Evolutionary conservation across 2,329 filamentous ascomycete species (phyloP).

Genomic region (Chlorencoelia australis): DNA sequence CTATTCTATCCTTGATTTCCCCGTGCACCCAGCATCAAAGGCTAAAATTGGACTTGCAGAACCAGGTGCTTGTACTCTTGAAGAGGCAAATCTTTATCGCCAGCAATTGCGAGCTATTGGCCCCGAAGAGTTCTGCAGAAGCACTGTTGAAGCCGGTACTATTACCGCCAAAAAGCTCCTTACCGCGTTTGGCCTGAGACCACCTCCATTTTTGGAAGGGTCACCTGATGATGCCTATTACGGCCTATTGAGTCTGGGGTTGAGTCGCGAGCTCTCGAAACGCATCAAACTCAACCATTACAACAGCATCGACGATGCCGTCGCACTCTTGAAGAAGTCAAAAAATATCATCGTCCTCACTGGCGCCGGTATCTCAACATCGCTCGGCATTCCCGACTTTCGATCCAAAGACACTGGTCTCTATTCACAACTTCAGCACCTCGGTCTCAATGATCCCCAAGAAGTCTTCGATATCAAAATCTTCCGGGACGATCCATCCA

Average conservation of each 20-base stretch:
- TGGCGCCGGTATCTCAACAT: slow-evolving; percentile 92
- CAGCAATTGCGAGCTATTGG: slow-evolving; percentile 65
- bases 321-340: slow-evolving; percentile 59
- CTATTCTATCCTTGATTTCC: slow-evolving; percentile 11
- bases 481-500: slow-evolving; percentile 75
- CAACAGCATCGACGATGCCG: slow-evolving; percentile 84
- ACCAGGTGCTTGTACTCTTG: slow-evolving; percentile 43
- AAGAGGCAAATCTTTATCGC: slow-evolving; percentile 60
- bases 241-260: slow-evolving; percentile 62
- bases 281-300: slow-evolving; percentile 69
- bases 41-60: slow-evolving; percentile 20
- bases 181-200: slow-evolving; percentile 72
- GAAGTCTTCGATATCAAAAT: slow-evolving; percentile 89
- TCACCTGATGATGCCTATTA: slow-evolving; percentile 66
- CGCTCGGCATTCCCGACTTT: slow-evolving; percentile 93
- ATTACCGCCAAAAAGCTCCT: slow-evolving; percentile 76
- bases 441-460: slow-evolving; percentile 72
- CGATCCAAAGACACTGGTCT: slow-evolving; percentile 87
- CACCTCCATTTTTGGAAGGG: slow-evolving; percentile 64
- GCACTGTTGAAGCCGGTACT: slow-evolving; percentile 56
- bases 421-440: slow-evolving; percentile 72
- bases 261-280: slow-evolving; percentile 72
- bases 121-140: slow-evolving; percentile 65
- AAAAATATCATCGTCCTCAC: slow-evolving; percentile 89
- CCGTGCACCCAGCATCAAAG: neutral